Base-by-base conservation (phyloP, 805 yeast genomes). In the Tetrapisispora pingtungensis region DNA sequence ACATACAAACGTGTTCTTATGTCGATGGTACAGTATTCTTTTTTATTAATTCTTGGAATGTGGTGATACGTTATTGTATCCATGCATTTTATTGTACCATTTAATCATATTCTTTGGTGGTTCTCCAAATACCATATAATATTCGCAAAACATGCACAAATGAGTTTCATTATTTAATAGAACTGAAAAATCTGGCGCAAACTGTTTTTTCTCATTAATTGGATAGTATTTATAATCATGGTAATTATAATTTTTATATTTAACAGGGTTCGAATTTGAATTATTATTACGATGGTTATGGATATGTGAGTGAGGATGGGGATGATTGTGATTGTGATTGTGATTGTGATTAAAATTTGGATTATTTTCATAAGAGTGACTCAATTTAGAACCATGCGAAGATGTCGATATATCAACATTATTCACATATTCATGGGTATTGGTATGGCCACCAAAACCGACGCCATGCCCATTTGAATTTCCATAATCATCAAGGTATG, bases 111-210 rank as follows among this genome's bases (percentile, higher is more conserved):
- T 73, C 20, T 59, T 57, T 0, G 80, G 80, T 41, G 73, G 71
- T 37, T 58, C 59, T 1, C 80, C 79, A 55, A 67, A 75, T 1
- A 74, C 68, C 42, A 68, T 65, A 52, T 73, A 75, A 54, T 74
- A 75, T 49, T 74, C 77, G 56, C 80, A 75, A 43, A 75, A 68
- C 48, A 73, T 58, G 53, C 80, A 75, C 48, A 68, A 43, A 7
- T 59, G 59, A 12, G 49, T 44, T 26, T 51, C 49, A 10, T 51
- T 50, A 31, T 48, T 51, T 33, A 56, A 45, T 19, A 59, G 40
- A 2, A 51, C 49, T 12, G 59, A 52, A 38, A 57, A 57, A 37
- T 57, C 54, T 3, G 64, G 62, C 35, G 39, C 41, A 43, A 33
- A 13, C 41, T 43, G 13, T 36, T 26, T 22, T 28, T 36, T 20